These are phyloP conservation scores for Kwoniella europaea DNA, from an alignment of 768 basidiomycete species.

Conservation along the genomic window DNA sequence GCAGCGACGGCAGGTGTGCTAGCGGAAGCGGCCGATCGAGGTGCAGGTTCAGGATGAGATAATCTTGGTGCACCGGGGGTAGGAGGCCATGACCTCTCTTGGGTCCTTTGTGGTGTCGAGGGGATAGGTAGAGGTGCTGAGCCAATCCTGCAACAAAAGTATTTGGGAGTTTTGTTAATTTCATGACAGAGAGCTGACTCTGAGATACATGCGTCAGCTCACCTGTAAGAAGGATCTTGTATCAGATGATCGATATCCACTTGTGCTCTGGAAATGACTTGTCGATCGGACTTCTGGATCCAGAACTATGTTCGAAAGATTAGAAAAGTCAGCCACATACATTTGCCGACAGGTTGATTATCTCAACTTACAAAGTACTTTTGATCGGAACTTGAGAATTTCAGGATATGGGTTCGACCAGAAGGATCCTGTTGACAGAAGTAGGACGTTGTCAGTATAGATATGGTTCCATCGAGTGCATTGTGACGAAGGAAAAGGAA, in stretches of 20 bases:
- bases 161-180: no score
- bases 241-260: slow-evolving; percentile 51
- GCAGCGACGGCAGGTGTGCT: not conserved
- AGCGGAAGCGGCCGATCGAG: slow-evolving; percentile 19
- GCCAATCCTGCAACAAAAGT: slow-evolving; percentile 19
- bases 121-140: slow-evolving; percentile 30
- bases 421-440: slow-evolving; percentile 58
- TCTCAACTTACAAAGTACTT: slow-evolving; percentile 74
- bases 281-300: slow-evolving; percentile 48
- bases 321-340: not conserved
- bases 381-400: slow-evolving; percentile 87
- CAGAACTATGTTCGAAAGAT: slow-evolving; percentile 44
- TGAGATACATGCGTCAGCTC: slow-evolving; percentile 2
- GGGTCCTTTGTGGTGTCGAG: slow-evolving; percentile 17
- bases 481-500: not conserved
- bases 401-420: slow-evolving; percentile 82
- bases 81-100: slow-evolving; percentile 37
- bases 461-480: no score
- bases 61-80: slow-evolving; percentile 42
- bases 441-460: not conserved
- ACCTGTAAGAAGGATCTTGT: slow-evolving; percentile 50
- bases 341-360: not conserved
- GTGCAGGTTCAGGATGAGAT: slow-evolving; percentile 34
- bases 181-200: no score
- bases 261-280: slow-evolving; percentile 33